Evolutionary conservation across 2,329 filamentous ascomycete genomes (phyloP).

Genomic region (Hypoxylon sp.): DNA sequence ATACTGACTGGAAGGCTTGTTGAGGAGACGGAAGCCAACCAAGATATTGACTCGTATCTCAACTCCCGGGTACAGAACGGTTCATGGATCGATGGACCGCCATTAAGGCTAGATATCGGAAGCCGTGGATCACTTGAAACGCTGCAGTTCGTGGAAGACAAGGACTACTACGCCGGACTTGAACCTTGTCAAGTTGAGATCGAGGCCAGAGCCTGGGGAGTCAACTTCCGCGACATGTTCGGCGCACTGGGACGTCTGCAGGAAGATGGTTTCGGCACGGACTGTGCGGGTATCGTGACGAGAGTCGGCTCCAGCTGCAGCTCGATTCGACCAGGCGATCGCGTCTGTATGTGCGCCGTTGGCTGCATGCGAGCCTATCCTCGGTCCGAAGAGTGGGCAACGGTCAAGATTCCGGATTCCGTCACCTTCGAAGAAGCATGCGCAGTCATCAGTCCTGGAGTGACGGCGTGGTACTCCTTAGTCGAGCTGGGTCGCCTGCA

Average conservation of each 20-base stretch:
- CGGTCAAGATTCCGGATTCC: background rate
- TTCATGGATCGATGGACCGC: background rate
- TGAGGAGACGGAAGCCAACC: background rate
- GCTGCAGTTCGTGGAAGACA: slow-evolving; percentile 6
- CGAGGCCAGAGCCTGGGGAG: slow-evolving; percentile 13
- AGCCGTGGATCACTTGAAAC: slow-evolving; percentile 2
- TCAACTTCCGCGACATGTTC: slow-evolving; percentile 16
- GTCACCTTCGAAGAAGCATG: slow-evolving; percentile 4
- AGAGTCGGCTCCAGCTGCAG: background rate
- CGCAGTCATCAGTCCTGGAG: background rate
- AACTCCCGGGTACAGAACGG: background rate
- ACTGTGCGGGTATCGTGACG: slow-evolving; percentile 9
- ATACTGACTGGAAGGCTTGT: background rate
- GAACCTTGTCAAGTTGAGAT: slow-evolving; percentile 19
- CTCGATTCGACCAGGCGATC: background rate
- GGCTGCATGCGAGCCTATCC: slow-evolving; percentile 3
- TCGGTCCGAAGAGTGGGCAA: background rate
- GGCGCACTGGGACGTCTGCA: slow-evolving; percentile 8
- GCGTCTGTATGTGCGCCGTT: background rate
- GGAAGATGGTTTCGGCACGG: background rate
- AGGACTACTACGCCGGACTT: background rate
- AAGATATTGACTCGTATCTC: background rate
- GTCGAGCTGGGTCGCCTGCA: background rate
- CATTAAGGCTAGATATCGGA: background rate
- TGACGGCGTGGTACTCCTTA: slow-evolving; percentile 7